Base-by-base conservation (phyloP, 371 early-diverging fungal genomes). In the Zopfochytrium polystomum region DNA sequence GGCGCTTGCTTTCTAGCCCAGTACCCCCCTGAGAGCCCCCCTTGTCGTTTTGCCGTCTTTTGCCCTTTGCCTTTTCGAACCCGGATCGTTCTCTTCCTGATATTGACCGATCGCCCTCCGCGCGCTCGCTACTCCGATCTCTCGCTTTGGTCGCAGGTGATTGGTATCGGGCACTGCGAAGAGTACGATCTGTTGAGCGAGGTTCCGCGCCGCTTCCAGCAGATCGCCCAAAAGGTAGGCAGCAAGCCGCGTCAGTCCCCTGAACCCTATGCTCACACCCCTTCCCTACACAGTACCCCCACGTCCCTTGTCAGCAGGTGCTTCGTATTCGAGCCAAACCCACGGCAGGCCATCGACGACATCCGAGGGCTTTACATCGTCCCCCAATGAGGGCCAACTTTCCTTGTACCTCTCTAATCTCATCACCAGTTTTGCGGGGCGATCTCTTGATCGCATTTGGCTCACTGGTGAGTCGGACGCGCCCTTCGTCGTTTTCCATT, bases 101-200 rank as follows among this genome's bases (percentile, higher is more conserved):
- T n/a, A n/a, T n/a, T n/a, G n/a, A n/a, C n/a, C n/a, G n/a, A n/a
- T n/a, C n/a, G n/a, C n/a, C n/a, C n/a, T n/a, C n/a, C n/a, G n/a
- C n/a, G n/a, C n/a, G n/a, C n/a, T n/a, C n/a, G n/a, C n/a, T n/a
- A n/a, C n/a, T n/a, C n/a, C n/a, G n/a, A n/a, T n/a, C n/a, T n/a
- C n/a, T n/a, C 3, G 20, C 13, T 20, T 31, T 23, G 31, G 27
- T n/a, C 29, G 18, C 30, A 87, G 89, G 87, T 89, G 23, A 85
- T 89, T 74, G 90, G 90, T 45, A 88, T 90, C 45, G 86, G 88
- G 86, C 85, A 89, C 65, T 90, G 91, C 67, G 80, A 81, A 65
- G 87, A 88, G 62, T 77, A 79, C 42, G 76, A 75, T 42, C 78
- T 82, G 62, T 65, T 91, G 33, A 70, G 73, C 13, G 83, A 88